A percentile compares a stretch with the other conserved stretches of the same genome.
Conservation (phyloP, 2,329 filamentous ascomycete genomes). For the Ceratocystis albifundus region DNA sequence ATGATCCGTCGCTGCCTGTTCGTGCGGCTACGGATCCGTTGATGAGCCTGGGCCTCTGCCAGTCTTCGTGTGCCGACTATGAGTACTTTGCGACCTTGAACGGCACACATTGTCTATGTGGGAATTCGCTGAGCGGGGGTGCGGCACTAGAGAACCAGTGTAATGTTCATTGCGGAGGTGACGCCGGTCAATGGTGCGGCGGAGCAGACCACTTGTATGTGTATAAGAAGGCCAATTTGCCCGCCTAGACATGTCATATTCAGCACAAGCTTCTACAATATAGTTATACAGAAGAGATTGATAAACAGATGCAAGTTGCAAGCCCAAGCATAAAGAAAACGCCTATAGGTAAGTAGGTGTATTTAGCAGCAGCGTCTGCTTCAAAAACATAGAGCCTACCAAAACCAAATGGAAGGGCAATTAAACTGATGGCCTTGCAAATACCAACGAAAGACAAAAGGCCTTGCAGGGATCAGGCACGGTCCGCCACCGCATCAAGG, state of each 20-base stretch:
- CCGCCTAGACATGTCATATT: background rate
- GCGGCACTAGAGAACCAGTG: slow-evolving; percentile 11
- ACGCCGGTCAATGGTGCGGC: slow-evolving; percentile 12
- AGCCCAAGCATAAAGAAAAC: no score
- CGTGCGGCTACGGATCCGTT: background rate
- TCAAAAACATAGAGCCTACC: background rate
- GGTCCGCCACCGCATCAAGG: slow-evolving; percentile 1
- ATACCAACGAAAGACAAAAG: background rate
- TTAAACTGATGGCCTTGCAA: background rate
- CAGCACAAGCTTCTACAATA: no score
- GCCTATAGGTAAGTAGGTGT: no score
- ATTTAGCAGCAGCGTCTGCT: background rate
- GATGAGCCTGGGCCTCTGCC: slow-evolving; percentile 17
- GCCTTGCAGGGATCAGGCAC: background rate
- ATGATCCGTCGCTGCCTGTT: slow-evolving; percentile 1
- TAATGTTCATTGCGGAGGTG: slow-evolving; percentile 15
- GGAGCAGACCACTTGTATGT: slow-evolving; percentile 14
- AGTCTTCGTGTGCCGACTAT: slow-evolving; percentile 2
- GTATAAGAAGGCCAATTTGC: slow-evolving; percentile 20
- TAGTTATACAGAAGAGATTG: no score
- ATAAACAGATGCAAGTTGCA: no score
- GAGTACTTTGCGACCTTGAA: slow-evolving; percentile 19
- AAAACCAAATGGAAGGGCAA: background rate
- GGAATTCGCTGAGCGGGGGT: slow-evolving; percentile 13
- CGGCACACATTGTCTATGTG: slow-evolving; percentile 14